A percentile compares a stretch with the other conserved stretches of the same genome.
Conservation (phyloP, 306 rosid species). For the Carpinus viminea region DNA sequence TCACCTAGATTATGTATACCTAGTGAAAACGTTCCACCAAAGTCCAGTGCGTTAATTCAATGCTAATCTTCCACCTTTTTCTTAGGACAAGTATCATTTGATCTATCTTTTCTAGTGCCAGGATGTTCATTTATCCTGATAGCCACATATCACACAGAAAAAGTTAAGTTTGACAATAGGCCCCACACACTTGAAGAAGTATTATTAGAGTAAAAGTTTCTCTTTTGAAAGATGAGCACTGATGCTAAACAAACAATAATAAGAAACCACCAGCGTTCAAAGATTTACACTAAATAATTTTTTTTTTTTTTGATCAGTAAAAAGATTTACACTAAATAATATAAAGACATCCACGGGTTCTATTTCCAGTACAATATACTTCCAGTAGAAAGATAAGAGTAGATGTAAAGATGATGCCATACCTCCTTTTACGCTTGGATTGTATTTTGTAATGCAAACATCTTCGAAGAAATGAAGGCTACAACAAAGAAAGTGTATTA, state of each 20-base stretch:
- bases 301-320: too few relatives aligned
- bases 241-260: background rate
- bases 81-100: background rate
- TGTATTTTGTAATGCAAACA: slow-evolving; percentile 77
- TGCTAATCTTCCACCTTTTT: background rate
- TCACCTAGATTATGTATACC: background rate
- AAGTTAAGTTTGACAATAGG: background rate
- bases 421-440: slow-evolving; percentile 74
- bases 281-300: background rate
- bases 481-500: slow-evolving; percentile 37
- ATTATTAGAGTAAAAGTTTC: background rate
- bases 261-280: background rate
- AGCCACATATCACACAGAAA: background rate
- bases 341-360: background rate
- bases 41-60: background rate
- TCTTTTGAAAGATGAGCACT: background rate
- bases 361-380: background rate
- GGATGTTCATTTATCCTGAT: background rate
- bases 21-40: background rate
- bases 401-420: background rate
- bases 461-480: slow-evolving; percentile 88
- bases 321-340: background rate
- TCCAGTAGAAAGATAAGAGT: background rate
- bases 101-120: background rate
- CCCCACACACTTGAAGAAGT: background rate